Evolutionary conservation across 257 asterid genomes (phyloP).

Genomic region (Cinchona pubescens): DNA sequence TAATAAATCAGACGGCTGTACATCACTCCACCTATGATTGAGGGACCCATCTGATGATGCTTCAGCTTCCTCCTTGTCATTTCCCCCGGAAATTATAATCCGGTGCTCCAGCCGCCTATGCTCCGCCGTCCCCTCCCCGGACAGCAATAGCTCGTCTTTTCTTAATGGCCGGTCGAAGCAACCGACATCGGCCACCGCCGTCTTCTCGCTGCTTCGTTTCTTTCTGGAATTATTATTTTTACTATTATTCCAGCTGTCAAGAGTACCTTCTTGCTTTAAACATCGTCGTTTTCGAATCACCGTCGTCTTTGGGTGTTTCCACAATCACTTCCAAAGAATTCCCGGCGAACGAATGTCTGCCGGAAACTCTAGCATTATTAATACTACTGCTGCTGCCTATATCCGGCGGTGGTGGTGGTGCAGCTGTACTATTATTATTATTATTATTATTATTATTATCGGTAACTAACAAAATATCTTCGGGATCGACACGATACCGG

Average conservation of each 20-base stretch:
- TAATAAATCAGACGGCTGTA: constrained; percentile 49
- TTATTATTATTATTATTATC: too few relatives aligned
- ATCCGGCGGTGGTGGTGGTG: too few relatives aligned
- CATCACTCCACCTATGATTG: constrained; percentile 71
- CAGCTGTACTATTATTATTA: too few relatives aligned
- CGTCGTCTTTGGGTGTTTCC: constrained; percentile 27
- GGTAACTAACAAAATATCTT: constrained; percentile 57
- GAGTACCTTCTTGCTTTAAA: constrained; percentile 43
- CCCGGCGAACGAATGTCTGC: constrained; percentile 70
- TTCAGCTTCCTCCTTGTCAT: constrained; percentile 15
- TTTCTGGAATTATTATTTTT: too few relatives aligned
- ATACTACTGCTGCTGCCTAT: background rate
- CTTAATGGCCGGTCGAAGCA: constrained; percentile 31
- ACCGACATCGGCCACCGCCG: constrained; percentile 13
- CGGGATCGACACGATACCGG: constrained; percentile 77
- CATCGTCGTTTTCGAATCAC: constrained; percentile 12
- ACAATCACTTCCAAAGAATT: constrained; percentile 48
- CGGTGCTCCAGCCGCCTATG: constrained; percentile 64
- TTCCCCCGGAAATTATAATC: constrained; percentile 52
- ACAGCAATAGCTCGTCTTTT: constrained; percentile 48
- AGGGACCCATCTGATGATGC: constrained; percentile 6
- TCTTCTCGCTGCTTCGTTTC: constrained; percentile 20
- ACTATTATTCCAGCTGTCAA: constrained; percentile 72
- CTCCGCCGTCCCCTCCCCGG: constrained; percentile 24
- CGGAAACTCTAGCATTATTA: constrained; percentile 43